A percentile compares a stretch with the other conserved stretches of the same genome.
phyloP scores from a whole-genome alignment of 2,329 filamentous ascomycete genomes.

The Pestalotiopsis sp. region DNA sequence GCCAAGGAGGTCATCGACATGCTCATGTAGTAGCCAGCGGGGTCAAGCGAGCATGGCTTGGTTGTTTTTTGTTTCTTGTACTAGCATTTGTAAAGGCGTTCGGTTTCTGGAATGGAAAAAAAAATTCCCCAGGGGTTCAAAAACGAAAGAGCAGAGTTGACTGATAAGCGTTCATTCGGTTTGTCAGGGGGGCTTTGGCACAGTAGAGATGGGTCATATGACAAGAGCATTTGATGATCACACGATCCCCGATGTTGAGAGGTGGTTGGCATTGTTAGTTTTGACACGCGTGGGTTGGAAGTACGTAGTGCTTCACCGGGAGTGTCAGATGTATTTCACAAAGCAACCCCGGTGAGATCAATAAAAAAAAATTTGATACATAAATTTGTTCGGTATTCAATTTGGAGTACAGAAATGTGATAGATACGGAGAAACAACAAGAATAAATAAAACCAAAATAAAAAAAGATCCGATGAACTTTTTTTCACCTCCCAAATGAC shows the following conservation, averaged over 20 bases:
- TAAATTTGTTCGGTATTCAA: not conserved
- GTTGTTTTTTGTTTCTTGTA: conserved; percentile 3
- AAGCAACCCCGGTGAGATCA: not conserved
- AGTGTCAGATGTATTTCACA: not conserved
- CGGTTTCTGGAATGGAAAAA: not conserved
- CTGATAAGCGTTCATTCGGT: not conserved
- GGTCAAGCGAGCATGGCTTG: not conserved
- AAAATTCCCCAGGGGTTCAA: not conserved
- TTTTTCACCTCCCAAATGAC: not conserved
- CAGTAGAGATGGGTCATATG: not conserved
- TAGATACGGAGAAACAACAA: not conserved
- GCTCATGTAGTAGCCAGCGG: conserved; percentile 24
- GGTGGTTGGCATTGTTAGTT: not conserved
- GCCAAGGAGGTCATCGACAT: conserved; percentile 34
- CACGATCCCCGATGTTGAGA: not conserved
- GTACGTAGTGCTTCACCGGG: too few species aligned
- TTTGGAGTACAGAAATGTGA: not conserved
- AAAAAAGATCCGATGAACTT: too few species aligned
- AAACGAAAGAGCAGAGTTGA: not conserved
- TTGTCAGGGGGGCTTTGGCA: not conserved
- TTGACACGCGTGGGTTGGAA: not conserved
- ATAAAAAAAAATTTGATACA: not conserved
- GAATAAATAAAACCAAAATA: too few species aligned
- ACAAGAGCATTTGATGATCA: not conserved
- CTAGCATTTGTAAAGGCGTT: conserved; percentile 7